Evolutionary conservation across 306 rosid species (phyloP).

Genomic region (Hippophae tibetana): DNA sequence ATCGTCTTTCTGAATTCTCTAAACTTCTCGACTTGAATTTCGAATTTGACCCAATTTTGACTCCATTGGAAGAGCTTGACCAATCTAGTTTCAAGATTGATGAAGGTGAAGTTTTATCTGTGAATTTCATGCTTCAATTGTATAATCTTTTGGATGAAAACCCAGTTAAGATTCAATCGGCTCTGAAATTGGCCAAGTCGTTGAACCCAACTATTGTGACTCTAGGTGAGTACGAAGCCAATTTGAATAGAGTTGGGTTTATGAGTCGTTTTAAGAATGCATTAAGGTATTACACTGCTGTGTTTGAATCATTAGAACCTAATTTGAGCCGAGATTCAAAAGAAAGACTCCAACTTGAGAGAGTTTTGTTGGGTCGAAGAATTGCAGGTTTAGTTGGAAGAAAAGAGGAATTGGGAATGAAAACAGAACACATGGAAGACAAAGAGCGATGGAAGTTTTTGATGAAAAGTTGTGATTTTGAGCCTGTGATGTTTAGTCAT

Average conservation of each 20-base stretch:
- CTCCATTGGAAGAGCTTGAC: constrained; percentile 53
- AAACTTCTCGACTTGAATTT: constrained; percentile 60
- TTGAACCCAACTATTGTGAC: constrained; percentile 69
- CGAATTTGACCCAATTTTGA: constrained; percentile 59
- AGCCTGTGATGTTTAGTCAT: constrained; percentile 60
- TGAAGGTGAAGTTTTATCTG: constrained; percentile 58
- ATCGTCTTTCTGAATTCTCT: constrained; percentile 66
- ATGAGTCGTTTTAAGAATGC: constrained; percentile 56
- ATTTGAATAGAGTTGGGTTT: constrained; percentile 49
- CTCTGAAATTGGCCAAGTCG: constrained; percentile 59
- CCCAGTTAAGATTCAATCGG: constrained; percentile 36
- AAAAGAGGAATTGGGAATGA: constrained; percentile 26
- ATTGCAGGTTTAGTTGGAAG: constrained; percentile 46
- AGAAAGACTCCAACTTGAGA: constrained; percentile 68
- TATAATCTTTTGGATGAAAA: constrained; percentile 69
- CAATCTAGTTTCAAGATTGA: constrained; percentile 47
- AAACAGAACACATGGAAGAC: constrained; percentile 65
- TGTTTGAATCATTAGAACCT: constrained; percentile 82
- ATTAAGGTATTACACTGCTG: constrained; percentile 53
- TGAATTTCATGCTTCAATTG: constrained; percentile 89
- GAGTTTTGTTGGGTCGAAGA: constrained; percentile 53
- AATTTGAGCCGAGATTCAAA: constrained; percentile 48
- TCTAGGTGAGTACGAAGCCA: constrained; percentile 76
- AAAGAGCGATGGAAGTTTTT: constrained; percentile 62
- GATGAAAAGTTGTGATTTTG: constrained; percentile 67